Percentiles rank a stretch among this genome's conserved stretches.
These are phyloP conservation scores for Agrocybe chaxingu DNA, from an alignment of 768 basidiomycete genomes.

Conservation along the genomic window DNA sequence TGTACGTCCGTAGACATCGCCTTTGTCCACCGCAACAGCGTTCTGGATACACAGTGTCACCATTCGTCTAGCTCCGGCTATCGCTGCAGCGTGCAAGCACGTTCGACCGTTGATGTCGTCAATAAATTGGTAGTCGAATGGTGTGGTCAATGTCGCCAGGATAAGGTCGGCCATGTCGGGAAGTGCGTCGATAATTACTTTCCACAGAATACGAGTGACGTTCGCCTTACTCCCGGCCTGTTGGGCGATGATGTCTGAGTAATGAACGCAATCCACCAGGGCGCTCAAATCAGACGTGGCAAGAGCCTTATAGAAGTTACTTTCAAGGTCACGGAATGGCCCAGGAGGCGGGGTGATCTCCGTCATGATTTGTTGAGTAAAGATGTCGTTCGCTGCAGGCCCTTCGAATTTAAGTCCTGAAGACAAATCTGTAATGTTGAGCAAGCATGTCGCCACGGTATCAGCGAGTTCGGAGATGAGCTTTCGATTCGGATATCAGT, in stretches of 20 bases:
- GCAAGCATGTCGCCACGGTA: constrained; percentile 79
- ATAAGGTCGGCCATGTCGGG: constrained; percentile 72
- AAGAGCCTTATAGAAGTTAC: constrained; percentile 78
- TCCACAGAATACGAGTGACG: constrained; percentile 93
- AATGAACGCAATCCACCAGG: constrained; percentile 66
- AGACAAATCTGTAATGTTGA: constrained; percentile 75
- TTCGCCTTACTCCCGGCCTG: constrained; percentile 60
- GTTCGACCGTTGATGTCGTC: constrained; percentile 97
- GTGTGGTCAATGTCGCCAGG: constrained; percentile 56
- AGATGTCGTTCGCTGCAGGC: constrained; percentile 69
- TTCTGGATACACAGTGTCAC: constrained; percentile 78
- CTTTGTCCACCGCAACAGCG: constrained; percentile 64
- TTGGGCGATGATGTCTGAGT: constrained; percentile 63
- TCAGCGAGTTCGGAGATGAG: constrained; percentile 95
- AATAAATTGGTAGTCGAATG: constrained; percentile 88
- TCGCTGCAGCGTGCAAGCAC: constrained; percentile 90
- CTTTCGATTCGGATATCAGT: constrained; percentile 31
- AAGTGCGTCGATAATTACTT: constrained; percentile 80
- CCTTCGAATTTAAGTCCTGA: constrained; percentile 78
- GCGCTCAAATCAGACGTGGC: constrained; percentile 54
- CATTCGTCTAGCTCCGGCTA: constrained; percentile 74
- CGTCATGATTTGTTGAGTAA: constrained; percentile 66
- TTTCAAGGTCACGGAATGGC: constrained; percentile 86
- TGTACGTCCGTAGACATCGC: constrained; percentile 89
- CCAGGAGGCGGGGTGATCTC: constrained; percentile 62